Evolutionary conservation across 495 filamentous ascomycete genomes (phyloP).

Genomic region (Xylaria scruposa): DNA sequence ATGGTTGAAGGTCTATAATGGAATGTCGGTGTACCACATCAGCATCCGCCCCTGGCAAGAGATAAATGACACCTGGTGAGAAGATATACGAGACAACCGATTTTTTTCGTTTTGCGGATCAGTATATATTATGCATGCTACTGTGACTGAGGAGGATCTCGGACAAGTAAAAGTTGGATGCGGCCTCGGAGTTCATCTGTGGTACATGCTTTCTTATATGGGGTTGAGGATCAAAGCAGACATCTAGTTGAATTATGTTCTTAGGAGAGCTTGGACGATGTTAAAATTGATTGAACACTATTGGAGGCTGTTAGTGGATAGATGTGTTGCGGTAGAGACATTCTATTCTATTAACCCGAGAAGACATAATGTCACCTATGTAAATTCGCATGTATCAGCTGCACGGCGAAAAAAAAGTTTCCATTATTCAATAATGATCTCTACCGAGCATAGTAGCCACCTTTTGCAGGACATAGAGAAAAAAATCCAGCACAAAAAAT

Average conservation of each 20-base stretch:
- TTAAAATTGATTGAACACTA: background rate
- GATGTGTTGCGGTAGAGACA: background rate
- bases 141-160: background rate
- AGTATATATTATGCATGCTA: background rate
- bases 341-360: background rate
- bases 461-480: background rate
- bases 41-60: background rate
- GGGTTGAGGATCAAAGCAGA: background rate
- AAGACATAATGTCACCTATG: background rate
- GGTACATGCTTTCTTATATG: background rate
- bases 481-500: background rate
- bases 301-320: background rate
- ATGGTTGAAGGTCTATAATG: no score
- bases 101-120: background rate
- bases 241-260: background rate
- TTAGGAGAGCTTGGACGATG: background rate
- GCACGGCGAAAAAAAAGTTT: background rate
- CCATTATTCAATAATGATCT: background rate
- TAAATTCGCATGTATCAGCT: background rate
- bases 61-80: background rate
- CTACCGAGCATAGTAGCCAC: background rate
- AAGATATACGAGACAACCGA: background rate
- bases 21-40: background rate
- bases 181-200: background rate
- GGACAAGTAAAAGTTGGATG: background rate